Evolutionary conservation across 2,329 filamentous ascomycete species (phyloP).

Genomic region (Trichoderma sp.): DNA sequence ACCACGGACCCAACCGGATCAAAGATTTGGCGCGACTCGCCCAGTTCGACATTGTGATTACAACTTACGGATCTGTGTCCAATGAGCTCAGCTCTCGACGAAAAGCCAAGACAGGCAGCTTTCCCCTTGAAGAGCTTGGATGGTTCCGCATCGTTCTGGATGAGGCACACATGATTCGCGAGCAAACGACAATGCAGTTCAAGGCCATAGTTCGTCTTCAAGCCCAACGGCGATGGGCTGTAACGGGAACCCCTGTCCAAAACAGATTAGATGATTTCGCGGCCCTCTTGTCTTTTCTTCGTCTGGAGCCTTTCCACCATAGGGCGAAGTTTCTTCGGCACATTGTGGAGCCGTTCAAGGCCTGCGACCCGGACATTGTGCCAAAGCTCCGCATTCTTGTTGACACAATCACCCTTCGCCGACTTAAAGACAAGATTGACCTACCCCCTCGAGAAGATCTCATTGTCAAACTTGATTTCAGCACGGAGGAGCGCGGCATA

Average conservation of each 20-base stretch:
- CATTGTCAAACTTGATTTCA: conserved; percentile 72
- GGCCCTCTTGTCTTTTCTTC: conserved; percentile 80
- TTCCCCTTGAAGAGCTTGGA: conserved; percentile 72
- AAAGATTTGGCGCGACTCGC: conserved; percentile 67
- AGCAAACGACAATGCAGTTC: conserved; percentile 75
- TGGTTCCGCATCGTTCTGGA: conserved; percentile 95
- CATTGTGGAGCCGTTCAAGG: conserved; percentile 84
- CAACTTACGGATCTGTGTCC: conserved; percentile 85
- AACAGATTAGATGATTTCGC: conserved; percentile 90
- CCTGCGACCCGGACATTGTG: conserved; percentile 78
- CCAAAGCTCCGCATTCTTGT: conserved; percentile 84
- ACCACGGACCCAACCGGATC: conserved; percentile 77
- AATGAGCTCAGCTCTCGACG: conserved; percentile 69
- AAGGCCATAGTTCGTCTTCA: conserved; percentile 79
- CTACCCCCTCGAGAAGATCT: conserved; percentile 72
- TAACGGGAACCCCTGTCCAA: conserved; percentile 95
- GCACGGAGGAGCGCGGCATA: conserved; percentile 67
- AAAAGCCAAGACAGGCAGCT: conserved; percentile 56
- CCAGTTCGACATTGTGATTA: conserved; percentile 80
- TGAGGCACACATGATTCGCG: conserved; percentile 92
- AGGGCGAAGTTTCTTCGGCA: conserved; percentile 70
- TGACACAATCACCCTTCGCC: conserved; percentile 88
- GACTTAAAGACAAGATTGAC: conserved; percentile 87
- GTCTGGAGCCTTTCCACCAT: conserved; percentile 81
- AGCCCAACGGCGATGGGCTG: conserved; percentile 84